These are phyloP conservation scores for Lyophyllum semitale DNA, from an alignment of 768 basidiomycete genomes.

Conservation along the genomic window DNA sequence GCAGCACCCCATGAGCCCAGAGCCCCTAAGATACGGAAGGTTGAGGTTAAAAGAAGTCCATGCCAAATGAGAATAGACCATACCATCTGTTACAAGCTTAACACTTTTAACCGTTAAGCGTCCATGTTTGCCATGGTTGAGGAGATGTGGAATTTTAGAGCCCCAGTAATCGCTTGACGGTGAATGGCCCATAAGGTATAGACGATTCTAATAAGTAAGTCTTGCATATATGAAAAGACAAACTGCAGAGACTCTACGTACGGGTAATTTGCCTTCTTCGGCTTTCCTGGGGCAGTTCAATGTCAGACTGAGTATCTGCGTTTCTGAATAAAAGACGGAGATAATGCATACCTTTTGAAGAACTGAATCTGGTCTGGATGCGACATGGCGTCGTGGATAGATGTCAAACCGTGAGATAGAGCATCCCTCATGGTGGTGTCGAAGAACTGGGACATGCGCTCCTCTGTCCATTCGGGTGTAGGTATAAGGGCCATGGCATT, in stretches of 20 bases:
- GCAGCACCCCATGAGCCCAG: conserved; percentile 94
- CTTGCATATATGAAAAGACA: not conserved
- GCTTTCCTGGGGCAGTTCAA: conserved; percentile 54
- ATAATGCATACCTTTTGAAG: conserved; percentile 54
- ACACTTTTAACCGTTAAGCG: conserved; percentile 64
- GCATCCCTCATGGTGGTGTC: conserved; percentile 67
- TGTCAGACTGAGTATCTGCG: not conserved
- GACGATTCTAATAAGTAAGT: conserved; percentile 43
- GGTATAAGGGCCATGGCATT: conserved; percentile 82
- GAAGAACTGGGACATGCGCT: conserved; percentile 60
- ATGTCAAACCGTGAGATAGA: conserved; percentile 78
- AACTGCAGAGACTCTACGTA: conserved; percentile 32
- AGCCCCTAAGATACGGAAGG: conserved; percentile 54
- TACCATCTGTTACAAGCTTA: conserved; percentile 80
- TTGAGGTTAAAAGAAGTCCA: not conserved
- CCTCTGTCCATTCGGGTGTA: conserved; percentile 61
- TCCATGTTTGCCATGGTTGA: conserved; percentile 57
- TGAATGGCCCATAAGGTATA: conserved; percentile 62
- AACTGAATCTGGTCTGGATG: conserved; percentile 56
- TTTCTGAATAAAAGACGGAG: not conserved
- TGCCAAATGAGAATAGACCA: conserved; percentile 1
- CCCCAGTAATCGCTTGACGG: conserved; percentile 68
- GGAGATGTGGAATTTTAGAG: conserved; percentile 54
- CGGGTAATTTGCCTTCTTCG: conserved; percentile 66
- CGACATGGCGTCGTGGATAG: conserved; percentile 81